Conservation (phyloP, 306 rosid genomes). For the Sechiopsis laciniata region DNA sequence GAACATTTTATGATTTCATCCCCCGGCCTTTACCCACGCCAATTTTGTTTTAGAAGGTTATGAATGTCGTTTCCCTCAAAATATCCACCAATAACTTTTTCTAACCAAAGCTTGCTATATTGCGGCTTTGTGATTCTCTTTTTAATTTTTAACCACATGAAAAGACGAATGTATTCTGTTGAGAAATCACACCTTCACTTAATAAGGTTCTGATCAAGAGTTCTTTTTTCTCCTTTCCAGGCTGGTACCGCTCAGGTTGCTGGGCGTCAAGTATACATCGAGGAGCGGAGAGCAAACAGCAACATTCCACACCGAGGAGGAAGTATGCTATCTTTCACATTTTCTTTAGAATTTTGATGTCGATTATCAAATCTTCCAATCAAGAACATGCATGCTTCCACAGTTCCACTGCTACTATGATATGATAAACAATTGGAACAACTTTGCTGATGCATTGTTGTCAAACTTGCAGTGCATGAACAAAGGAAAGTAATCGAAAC, state of each 20-base stretch:
- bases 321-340: slow-evolving; percentile 42
- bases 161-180: background rate
- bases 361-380: background rate
- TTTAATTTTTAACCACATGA: background rate
- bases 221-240: slow-evolving; percentile 27
- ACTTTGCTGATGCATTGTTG: background rate
- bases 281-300: slow-evolving; percentile 92
- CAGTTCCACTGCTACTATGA: background rate
- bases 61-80: background rate
- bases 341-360: background rate
- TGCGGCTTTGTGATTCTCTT: background rate
- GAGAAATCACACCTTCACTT: background rate
- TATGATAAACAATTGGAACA: background rate
- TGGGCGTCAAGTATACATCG: slow-evolving; percentile 83
- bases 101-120: background rate
- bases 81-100: background rate
- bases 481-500: background rate
- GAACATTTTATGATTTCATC: background rate
- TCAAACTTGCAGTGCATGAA: background rate
- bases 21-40: background rate
- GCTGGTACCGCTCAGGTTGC: slow-evolving; percentile 66
- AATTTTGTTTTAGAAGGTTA: background rate
- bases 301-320: slow-evolving; percentile 69
- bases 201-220: background rate
- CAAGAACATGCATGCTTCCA: background rate